Base-by-base conservation (phyloP, 2,329 filamentous ascomycete species). In the Sordariomycetes sp. region DNA sequence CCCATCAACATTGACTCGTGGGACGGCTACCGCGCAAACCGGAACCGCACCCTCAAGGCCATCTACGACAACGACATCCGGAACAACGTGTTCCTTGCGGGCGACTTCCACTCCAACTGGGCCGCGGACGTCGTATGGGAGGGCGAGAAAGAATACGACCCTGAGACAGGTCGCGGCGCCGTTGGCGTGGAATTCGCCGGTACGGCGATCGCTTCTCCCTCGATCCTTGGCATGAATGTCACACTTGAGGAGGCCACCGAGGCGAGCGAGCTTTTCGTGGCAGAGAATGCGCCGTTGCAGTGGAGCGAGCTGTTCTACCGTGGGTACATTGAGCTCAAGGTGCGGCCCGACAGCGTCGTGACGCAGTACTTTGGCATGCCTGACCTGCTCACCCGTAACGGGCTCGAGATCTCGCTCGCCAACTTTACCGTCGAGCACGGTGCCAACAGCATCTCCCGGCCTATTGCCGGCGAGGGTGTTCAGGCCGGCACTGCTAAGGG, bases 301-400 rank as follows among this genome's bases (percentile, higher is more conserved):
- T 90, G 85, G 86, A 80, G 84, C 62, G 86, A 89, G 58, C 67
- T 83, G 6, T 89, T 86, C 67, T 90, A 89, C 67, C 76, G 86
- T 20, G 86, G 86, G 1, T 90, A 90, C 69, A 89, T 82, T 62
- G 78, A 86, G 64, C 71, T 89, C 45, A 75, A 78, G 53, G 72
- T 87, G 57, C 74, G 70, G 22, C 74, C 78, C 24, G 73, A 84
- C 10, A 71, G 76, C 52, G 74, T 86, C 2, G 72, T 78, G 20
- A 85, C 85, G 0, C 73, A 74, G 13, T 90, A 78, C 69, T 90
- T 84, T 62, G 86, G 82, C 39, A 64, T 53, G 12, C 28, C 28
- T 28, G 20, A 20, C 22, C 34, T 86, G 3, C 70, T 77, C 24
- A 76, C 70, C 5, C 73, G 81, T 48, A 87, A 86, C 62, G 71